Percentiles rank a stretch among this genome's conserved stretches.
These are phyloP conservation scores for Alternaria solani DNA, from an alignment of 2,329 filamentous ascomycete species.

Conservation along the genomic window DNA sequence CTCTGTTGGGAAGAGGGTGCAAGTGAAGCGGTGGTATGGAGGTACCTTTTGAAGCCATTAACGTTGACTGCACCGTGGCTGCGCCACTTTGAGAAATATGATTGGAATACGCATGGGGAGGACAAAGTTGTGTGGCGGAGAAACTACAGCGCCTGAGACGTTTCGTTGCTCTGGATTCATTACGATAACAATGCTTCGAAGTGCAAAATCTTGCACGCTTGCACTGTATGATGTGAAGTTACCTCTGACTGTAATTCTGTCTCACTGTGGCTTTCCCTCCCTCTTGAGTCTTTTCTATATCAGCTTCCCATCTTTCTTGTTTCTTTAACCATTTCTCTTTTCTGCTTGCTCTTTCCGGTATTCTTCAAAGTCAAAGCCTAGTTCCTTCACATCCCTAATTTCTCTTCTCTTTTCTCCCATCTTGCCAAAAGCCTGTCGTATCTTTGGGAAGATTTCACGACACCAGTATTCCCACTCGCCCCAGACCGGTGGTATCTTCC, in stretches of 20 bases:
- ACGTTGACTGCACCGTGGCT: background rate
- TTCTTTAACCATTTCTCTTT: background rate
- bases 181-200: background rate
- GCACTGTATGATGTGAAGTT: background rate
- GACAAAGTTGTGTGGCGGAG: background rate
- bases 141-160: background rate
- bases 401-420: constrained; percentile 64
- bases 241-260: background rate
- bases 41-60: background rate
- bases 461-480: constrained; percentile 75
- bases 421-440: constrained; percentile 75
- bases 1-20: background rate
- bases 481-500: constrained; percentile 77
- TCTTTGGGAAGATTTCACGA: constrained; percentile 70
- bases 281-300: background rate
- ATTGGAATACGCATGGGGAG: background rate
- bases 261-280: background rate
- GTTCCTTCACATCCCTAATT: constrained; percentile 72
- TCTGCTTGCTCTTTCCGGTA: background rate
- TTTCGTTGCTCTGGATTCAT: background rate
- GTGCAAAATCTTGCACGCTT: background rate
- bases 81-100: background rate
- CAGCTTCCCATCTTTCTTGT: background rate
- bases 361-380: constrained; percentile 71
- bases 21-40: background rate